A percentile compares a stretch with the other conserved stretches of the same genome.
Evolutionary conservation across 805 yeast genomes (phyloP).

Genomic region (Saccharomycopsis microspora): DNA sequence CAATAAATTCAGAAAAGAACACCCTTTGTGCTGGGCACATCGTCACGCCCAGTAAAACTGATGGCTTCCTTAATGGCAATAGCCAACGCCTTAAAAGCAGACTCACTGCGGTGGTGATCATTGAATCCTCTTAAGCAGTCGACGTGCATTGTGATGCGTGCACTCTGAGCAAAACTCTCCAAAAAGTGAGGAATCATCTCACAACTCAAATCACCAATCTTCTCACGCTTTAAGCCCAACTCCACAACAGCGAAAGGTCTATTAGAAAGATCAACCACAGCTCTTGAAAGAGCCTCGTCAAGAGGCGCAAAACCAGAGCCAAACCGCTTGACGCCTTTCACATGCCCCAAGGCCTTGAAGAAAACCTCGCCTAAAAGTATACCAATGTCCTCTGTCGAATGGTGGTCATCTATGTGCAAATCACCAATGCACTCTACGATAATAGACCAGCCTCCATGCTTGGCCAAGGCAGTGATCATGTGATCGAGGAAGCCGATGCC

Average conservation of each 20-base stretch:
- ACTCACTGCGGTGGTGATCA: conserved; percentile 93
- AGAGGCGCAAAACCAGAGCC: conserved; percentile 92
- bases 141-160: conserved; percentile 84
- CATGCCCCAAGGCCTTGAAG: conserved; percentile 79
- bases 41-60: conserved; percentile 73
- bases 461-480: conserved; percentile 94
- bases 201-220: conserved; percentile 80
- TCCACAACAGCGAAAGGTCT: conserved; percentile 89
- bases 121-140: conserved; percentile 89
- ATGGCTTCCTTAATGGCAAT: conserved; percentile 83
- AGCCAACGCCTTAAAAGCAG: conserved; percentile 94
- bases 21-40: conserved; percentile 94
- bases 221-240: conserved; percentile 83
- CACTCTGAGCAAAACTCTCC: conserved; percentile 88
- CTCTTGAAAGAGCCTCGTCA: conserved; percentile 91
- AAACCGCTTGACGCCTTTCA: conserved; percentile 84
- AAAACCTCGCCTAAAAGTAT: conserved; percentile 86
- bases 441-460: conserved; percentile 94
- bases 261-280: conserved; percentile 91
- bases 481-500: conserved; percentile 96
- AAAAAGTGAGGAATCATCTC: conserved; percentile 98
- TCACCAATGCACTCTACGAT: conserved; percentile 88
- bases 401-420: conserved; percentile 93
- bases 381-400: conserved; percentile 91
- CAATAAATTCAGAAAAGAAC: conserved; percentile 45